Evolutionary conservation across 768 basidiomycete genomes (phyloP), one percentile per base, ranked within the genome.

Genomic region (Arthromyces matolae): DNA sequence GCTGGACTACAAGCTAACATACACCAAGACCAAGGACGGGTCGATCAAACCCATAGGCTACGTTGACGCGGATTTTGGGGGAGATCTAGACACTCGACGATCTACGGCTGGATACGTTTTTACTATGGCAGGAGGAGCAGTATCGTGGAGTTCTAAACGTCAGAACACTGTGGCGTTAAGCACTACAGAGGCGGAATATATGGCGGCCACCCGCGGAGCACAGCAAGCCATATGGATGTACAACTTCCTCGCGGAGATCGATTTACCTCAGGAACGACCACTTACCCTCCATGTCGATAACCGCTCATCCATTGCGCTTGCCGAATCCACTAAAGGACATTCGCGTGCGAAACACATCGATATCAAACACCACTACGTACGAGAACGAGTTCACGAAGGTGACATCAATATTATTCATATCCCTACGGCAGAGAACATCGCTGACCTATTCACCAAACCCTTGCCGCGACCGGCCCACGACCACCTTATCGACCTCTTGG

Each of bases 401-500:
- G 41, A 56, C 14, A 35, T 65, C 13, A 27, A 36, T 1, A 37
- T 64, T 13, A 22, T 50, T 9, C 61, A 60, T 43, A 52, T 64
- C 22, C 63, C 67, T 0, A 61, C 63, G 8, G 43, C 23, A 1
- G 55, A 70, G 0, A 68, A 69, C 48, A 35, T 61, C 13, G 70
- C 73, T 1, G 69, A 75, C 51, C 50, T 70, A 4, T 52, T 77
- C n/a, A 77, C 70, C 0, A 76, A 75, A 51, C 49, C 60, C 0
- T 55, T 72, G 24, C 35, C 42, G 8, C 19, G 28, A 18, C 32
- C 43, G 18, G 35, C 43, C 2, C 33, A 43, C 24, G 22, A 49
- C 14, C 12, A 36, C 25, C 19, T 42, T 20, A 28, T 40, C 37
- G 16, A 28, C 6, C 2, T 31, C 14, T 42, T 37, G 3, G 9